phyloP scores from a whole-genome alignment of 129 eudicot genomes.

The Helichrysum umbraculigerum region DNA sequence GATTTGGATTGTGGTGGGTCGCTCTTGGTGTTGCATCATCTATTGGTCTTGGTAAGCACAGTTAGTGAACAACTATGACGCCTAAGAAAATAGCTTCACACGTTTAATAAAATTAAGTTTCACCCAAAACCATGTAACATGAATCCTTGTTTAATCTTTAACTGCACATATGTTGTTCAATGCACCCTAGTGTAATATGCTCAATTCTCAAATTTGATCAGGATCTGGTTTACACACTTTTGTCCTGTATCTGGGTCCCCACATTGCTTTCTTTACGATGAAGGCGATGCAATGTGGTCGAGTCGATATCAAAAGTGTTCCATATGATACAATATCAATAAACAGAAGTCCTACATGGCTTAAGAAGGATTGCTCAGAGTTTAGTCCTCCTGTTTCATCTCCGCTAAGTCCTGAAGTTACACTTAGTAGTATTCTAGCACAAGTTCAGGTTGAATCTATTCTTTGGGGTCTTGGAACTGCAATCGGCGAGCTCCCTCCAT shows the following conservation, averaged over 20 bases:
- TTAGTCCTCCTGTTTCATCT: slow-evolving; percentile 60
- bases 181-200: background rate
- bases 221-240: slow-evolving; percentile 93
- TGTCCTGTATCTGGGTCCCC: slow-evolving; percentile 85
- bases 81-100: background rate
- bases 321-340: slow-evolving; percentile 72
- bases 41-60: slow-evolving; percentile 79
- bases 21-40: slow-evolving; percentile 93
- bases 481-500: slow-evolving; percentile 83
- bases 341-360: slow-evolving; percentile 74
- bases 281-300: slow-evolving; percentile 84
- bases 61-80: background rate
- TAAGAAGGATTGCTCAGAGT: slow-evolving; percentile 69
- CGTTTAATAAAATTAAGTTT: background rate
- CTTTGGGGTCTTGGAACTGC: slow-evolving; percentile 85
- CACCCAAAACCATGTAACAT: background rate
- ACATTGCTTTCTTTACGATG: slow-evolving; percentile 77
- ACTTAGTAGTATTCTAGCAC: slow-evolving; percentile 71
- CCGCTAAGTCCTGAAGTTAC: slow-evolving; percentile 48
- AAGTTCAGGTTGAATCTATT: slow-evolving; percentile 71
- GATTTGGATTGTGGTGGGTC: slow-evolving; percentile 80
- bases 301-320: slow-evolving; percentile 74
- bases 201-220: slow-evolving; percentile 19
- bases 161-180: background rate
- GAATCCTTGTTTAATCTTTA: background rate